phyloP scores from a whole-genome alignment of 2,329 filamentous ascomycete genomes.

The Juglanconis sp. region DNA sequence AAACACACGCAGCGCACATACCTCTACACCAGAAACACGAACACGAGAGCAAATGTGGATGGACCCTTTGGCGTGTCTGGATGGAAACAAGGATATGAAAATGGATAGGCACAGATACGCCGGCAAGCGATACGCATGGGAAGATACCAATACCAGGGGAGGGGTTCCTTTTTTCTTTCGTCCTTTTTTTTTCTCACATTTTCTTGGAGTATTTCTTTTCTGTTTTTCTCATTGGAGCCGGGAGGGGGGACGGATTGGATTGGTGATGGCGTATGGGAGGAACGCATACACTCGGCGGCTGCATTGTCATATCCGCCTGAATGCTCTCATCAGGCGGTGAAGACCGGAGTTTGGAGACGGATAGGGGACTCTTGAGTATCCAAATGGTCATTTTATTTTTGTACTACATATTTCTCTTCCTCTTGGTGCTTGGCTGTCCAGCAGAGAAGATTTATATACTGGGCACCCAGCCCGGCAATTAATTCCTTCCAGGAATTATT shows the following conservation, averaged over 20 bases:
- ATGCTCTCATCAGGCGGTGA: no score
- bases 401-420: background rate
- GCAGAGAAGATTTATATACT: background rate
- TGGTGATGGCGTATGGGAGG: background rate
- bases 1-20: constrained; percentile 4
- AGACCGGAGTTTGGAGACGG: background rate
- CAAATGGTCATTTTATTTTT: background rate
- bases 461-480: no score
- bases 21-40: constrained; percentile 3
- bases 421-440: background rate
- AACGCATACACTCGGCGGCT: background rate
- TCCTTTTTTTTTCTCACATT: background rate
- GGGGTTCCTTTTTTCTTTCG: background rate
- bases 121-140: constrained; percentile 5
- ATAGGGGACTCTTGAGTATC: background rate
- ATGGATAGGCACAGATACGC: constrained; percentile 1
- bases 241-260: background rate
- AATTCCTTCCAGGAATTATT: no score
- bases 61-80: constrained; percentile 9
- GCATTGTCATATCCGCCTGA: background rate
- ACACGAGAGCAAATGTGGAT: constrained; percentile 4
- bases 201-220: background rate
- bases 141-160: constrained; percentile 10
- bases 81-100: constrained; percentile 2
- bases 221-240: background rate